Evolutionary conservation across 805 yeast species (phyloP).

Genomic region (Kluyveromyces dobzhanskii): DNA sequence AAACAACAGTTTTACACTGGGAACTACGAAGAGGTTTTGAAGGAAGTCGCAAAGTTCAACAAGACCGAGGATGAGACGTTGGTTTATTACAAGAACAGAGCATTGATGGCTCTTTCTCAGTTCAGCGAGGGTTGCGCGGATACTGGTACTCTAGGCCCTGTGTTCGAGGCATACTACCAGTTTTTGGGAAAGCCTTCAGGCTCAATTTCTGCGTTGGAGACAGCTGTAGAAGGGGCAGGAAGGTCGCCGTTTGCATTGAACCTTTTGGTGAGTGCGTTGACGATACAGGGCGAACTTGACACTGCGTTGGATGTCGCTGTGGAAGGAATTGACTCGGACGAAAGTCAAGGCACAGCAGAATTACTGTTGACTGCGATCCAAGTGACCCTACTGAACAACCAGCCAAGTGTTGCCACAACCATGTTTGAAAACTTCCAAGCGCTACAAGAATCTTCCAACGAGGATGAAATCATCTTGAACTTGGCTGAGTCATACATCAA

Average conservation of each 20-base stretch:
- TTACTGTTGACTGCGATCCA: conserved; percentile 34
- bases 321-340: conserved; percentile 36
- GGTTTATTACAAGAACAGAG: conserved; percentile 29
- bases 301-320: conserved; percentile 33
- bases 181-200: conserved; percentile 17
- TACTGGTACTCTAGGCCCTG: conserved; percentile 22
- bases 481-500: conserved; percentile 70
- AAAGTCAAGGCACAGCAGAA: conserved; percentile 32
- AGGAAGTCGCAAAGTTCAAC: conserved; percentile 34
- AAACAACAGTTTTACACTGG: conserved; percentile 57
- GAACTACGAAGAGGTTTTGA: conserved; percentile 39
- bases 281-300: conserved; percentile 22
- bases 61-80: conserved; percentile 25
- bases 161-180: conserved; percentile 21
- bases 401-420: conserved; percentile 39
- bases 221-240: conserved; percentile 10
- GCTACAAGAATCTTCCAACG: conserved; percentile 37
- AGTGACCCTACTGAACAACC: conserved; percentile 33
- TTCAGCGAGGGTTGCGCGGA: conserved; percentile 14
- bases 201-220: conserved; percentile 8
- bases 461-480: conserved; percentile 71
- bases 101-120: conserved; percentile 26
- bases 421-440: conserved; percentile 36
- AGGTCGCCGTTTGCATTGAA: conserved; percentile 17
- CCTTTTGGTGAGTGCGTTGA: conserved; percentile 23